These are phyloP conservation scores for Saccharomyces hybrid DNA, from an alignment of 1,139 yeast species.

Conservation along the genomic window DNA sequence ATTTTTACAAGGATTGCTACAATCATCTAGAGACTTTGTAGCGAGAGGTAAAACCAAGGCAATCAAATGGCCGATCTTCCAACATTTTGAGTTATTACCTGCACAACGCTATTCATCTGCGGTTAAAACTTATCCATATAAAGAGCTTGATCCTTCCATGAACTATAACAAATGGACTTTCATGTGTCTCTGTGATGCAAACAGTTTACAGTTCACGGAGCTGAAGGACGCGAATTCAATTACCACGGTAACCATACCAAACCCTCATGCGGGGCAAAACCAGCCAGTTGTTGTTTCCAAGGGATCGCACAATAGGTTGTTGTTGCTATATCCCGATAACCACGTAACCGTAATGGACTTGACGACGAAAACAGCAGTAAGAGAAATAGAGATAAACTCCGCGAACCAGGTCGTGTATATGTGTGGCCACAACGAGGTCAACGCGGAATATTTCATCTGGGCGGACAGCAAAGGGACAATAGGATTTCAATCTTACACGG, in stretches of 20 bases:
- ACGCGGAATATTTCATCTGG: conserved; percentile 6
- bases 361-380: neutral
- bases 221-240: neutral
- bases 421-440: conserved; percentile 1
- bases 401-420: conserved; percentile 4
- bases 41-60: conserved; percentile 2
- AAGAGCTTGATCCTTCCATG: neutral
- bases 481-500: conserved; percentile 3
- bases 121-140: neutral
- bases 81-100: neutral
- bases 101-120: neutral
- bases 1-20: neutral
- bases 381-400: conserved; percentile 6
- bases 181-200: neutral
- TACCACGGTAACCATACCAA: neutral
- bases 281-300: neutral
- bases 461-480: conserved; percentile 7
- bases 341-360: neutral
- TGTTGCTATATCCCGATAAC: neutral
- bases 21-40: conserved; percentile 2
- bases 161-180: neutral
- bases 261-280: neutral
- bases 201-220: neutral
- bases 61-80: neutral
- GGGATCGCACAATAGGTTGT: neutral